These are phyloP conservation scores for Lathyrus tuberosus DNA, from an alignment of 306 rosid genomes.

Conservation along the genomic window DNA sequence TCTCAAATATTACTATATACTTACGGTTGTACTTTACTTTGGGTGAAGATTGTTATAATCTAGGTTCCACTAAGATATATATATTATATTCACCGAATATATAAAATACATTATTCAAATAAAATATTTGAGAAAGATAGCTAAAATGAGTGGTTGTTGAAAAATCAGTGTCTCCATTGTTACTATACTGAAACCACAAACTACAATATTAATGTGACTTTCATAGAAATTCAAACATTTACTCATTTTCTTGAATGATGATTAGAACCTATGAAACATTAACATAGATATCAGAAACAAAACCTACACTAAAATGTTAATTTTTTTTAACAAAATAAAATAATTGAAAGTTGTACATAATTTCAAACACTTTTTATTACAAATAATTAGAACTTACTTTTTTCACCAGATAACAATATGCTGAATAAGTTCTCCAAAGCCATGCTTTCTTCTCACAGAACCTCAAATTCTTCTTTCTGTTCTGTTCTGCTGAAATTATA, in stretches of 20 bases:
- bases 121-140: no score
- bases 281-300: not conserved
- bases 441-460: constrained; percentile 49
- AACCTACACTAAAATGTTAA: not conserved
- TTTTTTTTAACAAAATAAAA: not conserved
- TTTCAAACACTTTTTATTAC: no score
- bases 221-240: not conserved
- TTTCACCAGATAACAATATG: constrained; percentile 25
- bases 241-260: not conserved
- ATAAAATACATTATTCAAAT: no score
- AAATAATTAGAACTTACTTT: constrained; percentile 47
- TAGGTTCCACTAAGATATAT: not conserved
- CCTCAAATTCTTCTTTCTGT: constrained; percentile 35
- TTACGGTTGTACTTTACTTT: constrained; percentile 8
- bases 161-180: no score
- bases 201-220: no score
- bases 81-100: no score
- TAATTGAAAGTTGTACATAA: not conserved
- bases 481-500: constrained; percentile 41
- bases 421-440: constrained; percentile 43
- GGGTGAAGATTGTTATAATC: not conserved
- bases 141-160: no score
- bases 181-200: no score
- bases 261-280: not conserved
- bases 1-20: not conserved